These are phyloP conservation scores for Domatiomyces catenatus DNA, from an alignment of 2,329 filamentous ascomycete species.

Conservation along the genomic window DNA sequence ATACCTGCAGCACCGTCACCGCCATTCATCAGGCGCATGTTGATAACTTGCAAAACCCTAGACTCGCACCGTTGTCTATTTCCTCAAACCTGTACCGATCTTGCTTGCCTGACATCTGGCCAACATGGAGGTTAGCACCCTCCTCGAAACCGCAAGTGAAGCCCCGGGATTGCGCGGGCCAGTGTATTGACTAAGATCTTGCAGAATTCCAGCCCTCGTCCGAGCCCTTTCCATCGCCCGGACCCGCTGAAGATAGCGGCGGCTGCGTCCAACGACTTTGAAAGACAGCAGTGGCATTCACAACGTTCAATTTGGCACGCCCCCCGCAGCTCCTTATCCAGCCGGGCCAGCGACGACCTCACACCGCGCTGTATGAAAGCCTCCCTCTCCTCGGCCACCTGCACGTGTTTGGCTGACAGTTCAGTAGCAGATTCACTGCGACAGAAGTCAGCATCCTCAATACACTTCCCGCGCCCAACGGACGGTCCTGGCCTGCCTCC, in stretches of 20 bases:
- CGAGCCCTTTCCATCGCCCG: too few species aligned
- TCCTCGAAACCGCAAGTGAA: neutral
- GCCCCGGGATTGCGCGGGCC: neutral
- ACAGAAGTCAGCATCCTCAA: conserved; percentile 17
- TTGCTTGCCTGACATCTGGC: neutral
- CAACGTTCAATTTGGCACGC: neutral
- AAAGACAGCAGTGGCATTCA: neutral
- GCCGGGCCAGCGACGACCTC: neutral
- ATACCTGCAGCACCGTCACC: neutral
- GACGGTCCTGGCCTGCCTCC: neutral
- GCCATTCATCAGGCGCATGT: neutral
- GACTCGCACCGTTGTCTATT: neutral
- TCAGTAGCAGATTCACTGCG: neutral
- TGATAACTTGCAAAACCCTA: neutral
- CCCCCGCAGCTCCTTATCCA: neutral
- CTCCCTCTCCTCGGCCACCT: neutral
- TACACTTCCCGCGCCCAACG: conserved; percentile 13
- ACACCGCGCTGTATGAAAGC: neutral
- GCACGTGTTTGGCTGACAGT: neutral
- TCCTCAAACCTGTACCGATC: neutral
- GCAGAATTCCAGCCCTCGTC: neutral
- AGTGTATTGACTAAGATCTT: neutral
- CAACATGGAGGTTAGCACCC: neutral
- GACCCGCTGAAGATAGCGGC: neutral
- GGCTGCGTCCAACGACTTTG: neutral